Base-by-base conservation (phyloP, 805 yeast genomes). In the Nematodospora valgi region DNA sequence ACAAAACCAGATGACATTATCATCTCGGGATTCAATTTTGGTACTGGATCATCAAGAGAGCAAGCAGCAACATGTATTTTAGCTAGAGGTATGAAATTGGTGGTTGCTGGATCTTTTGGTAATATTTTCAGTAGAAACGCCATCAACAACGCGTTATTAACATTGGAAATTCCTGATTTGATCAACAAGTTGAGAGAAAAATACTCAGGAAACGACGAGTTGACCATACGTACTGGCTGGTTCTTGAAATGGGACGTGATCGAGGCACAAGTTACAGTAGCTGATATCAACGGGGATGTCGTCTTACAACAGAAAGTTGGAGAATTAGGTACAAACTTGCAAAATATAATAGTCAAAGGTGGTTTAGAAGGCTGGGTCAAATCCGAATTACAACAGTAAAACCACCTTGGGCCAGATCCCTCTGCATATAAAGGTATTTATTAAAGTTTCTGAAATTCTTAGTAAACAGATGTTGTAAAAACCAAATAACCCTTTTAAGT, bases 301-400 rank as follows among this genome's bases (percentile, higher is more conserved):
- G 72, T 89, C 12, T 68, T 91, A 46, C 75, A 75, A 47, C 94
- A 86, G 58, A 85, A 84, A 63, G 98, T 93, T 32, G 97, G 98
- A 41, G 98, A 93, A 62, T 72, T 93, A 44, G 98, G 98, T 46
- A 80, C 88, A 37, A 89, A 89, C 60, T 72, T 93, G 57, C 99
- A 93, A 67, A 98, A 93, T 49, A 93, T 93, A 52, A 93, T 93
- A 46, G 89, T 91, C 45, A 82, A 87, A 59, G 98, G 98, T 32
- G 99, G 99, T 38, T 77, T 93, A 39, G 99, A 93, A 72, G 95
- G 95, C 27, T 93, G 99, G 99, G 97, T 93, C 39, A 84, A 75
- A 61, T 71, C 88, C 14, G 83, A 86, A 58, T 64, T 82, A 45
- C 14, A 15, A 13, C 32, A 36, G 22, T 18, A 28, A 28, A 12